phyloP scores from a whole-genome alignment of 192 early-diverging fungal species.

The Oehlia diaphana region DNA sequence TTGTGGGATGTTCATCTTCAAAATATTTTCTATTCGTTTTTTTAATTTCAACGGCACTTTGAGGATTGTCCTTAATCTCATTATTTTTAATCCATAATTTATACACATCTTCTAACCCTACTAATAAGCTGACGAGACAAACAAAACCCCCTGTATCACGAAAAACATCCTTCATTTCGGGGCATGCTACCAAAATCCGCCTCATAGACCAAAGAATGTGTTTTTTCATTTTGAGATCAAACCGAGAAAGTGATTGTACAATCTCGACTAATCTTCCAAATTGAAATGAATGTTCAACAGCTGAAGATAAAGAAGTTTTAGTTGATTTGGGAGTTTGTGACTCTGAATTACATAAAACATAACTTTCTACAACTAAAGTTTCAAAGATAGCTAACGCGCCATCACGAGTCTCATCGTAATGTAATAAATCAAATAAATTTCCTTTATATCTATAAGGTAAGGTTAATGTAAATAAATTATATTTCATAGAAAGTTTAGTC shows the following conservation, averaged over 20 bases:
- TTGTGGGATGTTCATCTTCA: conserved; percentile 38
- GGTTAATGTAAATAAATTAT: not conserved
- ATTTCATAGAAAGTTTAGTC: not conserved
- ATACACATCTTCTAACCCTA: conserved; percentile 55
- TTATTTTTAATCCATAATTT: conserved; percentile 3
- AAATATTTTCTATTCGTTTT: conserved; percentile 30
- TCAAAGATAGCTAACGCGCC: conserved; percentile 52
- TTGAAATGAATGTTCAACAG: conserved; percentile 41
- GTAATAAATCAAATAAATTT: conserved; percentile 56
- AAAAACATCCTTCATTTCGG: conserved; percentile 55
- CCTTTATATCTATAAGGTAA: conserved; percentile 42
- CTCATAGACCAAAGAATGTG: conserved; percentile 55
- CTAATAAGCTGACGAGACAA: conserved; percentile 56
- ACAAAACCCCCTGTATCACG: conserved; percentile 61
- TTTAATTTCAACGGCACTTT: conserved; percentile 28
- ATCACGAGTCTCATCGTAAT: conserved; percentile 52
- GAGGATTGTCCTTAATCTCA: not conserved
- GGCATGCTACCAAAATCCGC: conserved; percentile 47
- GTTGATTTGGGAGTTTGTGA: conserved; percentile 26
- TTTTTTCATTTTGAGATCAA: conserved; percentile 58
- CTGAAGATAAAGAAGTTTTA: conserved; percentile 25
- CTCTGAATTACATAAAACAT: conserved; percentile 30
- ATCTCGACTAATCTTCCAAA: conserved; percentile 60
- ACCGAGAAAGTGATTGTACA: conserved; percentile 50
- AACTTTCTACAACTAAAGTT: conserved; percentile 46